These are phyloP conservation scores for Fagopyrum esculentum DNA, from an alignment of 148 eudicot genomes.

Conservation along the genomic window DNA sequence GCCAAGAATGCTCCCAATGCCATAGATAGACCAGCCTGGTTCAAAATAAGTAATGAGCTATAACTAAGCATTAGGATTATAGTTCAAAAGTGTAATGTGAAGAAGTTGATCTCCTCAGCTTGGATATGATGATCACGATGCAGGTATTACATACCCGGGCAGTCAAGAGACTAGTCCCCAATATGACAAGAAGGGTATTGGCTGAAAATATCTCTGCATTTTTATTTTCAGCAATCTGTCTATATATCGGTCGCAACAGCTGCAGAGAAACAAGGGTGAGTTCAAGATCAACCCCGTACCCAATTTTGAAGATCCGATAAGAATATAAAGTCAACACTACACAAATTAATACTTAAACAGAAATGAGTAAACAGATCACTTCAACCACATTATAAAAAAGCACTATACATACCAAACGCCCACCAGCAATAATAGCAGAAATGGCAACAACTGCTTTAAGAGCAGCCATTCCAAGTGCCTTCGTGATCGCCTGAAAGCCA, in stretches of 20 bases:
- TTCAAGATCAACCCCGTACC: neutral
- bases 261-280: conserved; percentile 21
- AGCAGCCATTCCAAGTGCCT: conserved; percentile 96
- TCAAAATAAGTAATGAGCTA: conserved; percentile 12
- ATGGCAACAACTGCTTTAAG: conserved; percentile 95
- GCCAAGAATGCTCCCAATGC: conserved; percentile 98
- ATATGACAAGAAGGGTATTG: conserved; percentile 85
- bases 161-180: conserved; percentile 95
- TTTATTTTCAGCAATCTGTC: conserved; percentile 91
- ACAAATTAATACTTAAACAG: neutral
- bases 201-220: conserved; percentile 99
- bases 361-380: neutral
- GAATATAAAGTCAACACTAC: neutral
- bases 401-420: conserved; percentile 72
- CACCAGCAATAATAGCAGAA: conserved; percentile 93
- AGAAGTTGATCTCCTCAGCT: neutral
- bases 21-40: conserved; percentile 99
- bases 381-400: neutral
- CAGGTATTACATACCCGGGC: conserved; percentile 56
- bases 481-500: conserved; percentile 94
- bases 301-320: neutral
- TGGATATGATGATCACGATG: neutral
- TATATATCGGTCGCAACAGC: conserved; percentile 96
- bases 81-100: neutral
- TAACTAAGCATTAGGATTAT: neutral